phyloP scores from a whole-genome alignment of 768 basidiomycete genomes.

The Ephemerocybe angulata region DNA sequence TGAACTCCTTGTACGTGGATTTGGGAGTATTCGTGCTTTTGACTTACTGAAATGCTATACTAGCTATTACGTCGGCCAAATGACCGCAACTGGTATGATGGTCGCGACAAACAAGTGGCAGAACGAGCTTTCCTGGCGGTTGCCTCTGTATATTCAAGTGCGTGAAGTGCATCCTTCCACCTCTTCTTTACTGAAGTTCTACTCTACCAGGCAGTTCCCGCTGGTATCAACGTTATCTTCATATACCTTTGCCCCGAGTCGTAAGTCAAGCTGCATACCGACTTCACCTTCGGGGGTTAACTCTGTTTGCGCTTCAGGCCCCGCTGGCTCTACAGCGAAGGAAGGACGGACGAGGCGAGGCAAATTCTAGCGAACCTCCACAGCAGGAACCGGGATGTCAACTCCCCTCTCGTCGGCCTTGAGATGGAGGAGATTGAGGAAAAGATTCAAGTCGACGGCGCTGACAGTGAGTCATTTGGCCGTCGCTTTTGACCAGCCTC shows the following conservation, averaged over 20 bases:
- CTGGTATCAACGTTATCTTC: constrained; percentile 43
- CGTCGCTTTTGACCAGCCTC: no score
- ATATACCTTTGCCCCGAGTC: constrained; percentile 51
- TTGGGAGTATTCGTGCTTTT: no score
- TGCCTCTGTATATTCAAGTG: constrained; percentile 49
- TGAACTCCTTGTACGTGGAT: constrained; percentile 51
- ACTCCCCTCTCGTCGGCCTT: constrained; percentile 48
- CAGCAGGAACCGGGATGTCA: constrained; percentile 39
- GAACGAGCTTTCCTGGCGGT: constrained; percentile 44
- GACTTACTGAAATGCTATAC: not conserved
- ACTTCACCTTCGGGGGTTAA: not conserved
- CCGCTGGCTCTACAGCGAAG: constrained; percentile 50
- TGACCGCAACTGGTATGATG: constrained; percentile 54
- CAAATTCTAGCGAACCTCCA: constrained; percentile 46
- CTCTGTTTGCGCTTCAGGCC: constrained; percentile 37
- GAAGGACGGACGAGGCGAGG: constrained; percentile 39
- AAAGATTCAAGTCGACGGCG: constrained; percentile 43
- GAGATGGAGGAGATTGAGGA: constrained; percentile 55
- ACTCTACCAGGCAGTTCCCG: constrained; percentile 36
- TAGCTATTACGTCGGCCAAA: constrained; percentile 52
- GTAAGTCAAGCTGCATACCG: constrained; percentile 21
- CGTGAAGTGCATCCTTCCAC: not conserved
- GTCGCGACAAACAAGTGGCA: constrained; percentile 43
- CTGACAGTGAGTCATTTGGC: constrained; percentile 35
- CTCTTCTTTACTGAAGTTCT: not conserved